Conservation (phyloP, 192 early-diverging fungal species). For the Anaeromyces robustus region DNA sequence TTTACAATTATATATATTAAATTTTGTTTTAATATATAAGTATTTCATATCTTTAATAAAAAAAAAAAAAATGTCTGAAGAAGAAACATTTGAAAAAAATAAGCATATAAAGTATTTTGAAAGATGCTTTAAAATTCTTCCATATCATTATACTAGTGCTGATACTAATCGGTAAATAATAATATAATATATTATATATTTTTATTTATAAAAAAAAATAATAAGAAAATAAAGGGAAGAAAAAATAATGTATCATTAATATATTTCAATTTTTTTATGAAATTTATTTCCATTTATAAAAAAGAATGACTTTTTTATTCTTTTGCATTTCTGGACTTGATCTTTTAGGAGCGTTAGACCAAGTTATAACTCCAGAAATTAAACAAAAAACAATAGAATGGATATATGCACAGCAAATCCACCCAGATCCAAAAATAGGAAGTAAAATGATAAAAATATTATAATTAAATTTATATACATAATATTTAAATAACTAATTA, state of each 20-base stretch:
- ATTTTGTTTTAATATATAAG: too few species aligned
- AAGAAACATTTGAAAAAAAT: neutral
- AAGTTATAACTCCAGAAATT: constrained; percentile 26
- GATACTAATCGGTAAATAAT: neutral
- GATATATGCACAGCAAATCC: constrained; percentile 90
- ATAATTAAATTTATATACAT: too few species aligned
- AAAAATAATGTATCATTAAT: too few species aligned
- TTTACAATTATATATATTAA: too few species aligned
- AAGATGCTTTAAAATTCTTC: neutral
- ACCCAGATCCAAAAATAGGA: constrained; percentile 13
- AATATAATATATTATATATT: neutral
- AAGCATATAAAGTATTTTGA: neutral
- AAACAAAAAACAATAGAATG: constrained; percentile 70
- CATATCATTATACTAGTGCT: neutral
- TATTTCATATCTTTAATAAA: too few species aligned
- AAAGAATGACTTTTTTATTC: constrained; percentile 74
- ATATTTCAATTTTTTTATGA: too few species aligned
- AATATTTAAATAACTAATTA: too few species aligned
- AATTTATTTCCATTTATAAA: neutral
- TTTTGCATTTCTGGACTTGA: constrained; percentile 71
- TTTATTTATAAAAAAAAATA: too few species aligned
- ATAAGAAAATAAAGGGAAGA: too few species aligned
- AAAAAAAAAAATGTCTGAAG: neutral
- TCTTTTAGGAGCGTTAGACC: constrained; percentile 53
- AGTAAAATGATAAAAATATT: neutral